A percentile compares a stretch with the other conserved stretches of the same genome.
Conservation (phyloP, 768 basidiomycete species). For the Cystobasidiopsis lactophilus region DNA sequence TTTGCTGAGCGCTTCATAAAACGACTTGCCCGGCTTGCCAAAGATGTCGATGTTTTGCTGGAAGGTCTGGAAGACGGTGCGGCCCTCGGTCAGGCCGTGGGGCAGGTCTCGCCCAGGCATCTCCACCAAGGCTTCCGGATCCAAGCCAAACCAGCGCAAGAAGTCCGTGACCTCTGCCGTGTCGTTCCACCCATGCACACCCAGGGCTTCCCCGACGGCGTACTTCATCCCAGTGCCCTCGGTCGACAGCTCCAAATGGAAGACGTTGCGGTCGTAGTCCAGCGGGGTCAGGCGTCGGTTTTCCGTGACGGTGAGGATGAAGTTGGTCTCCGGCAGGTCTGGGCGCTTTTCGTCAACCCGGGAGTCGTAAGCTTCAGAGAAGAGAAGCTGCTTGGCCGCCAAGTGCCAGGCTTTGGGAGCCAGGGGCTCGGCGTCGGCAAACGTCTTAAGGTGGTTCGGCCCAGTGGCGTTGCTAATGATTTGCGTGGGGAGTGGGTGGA, state of each 20-base stretch:
- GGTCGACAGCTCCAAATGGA: slow-evolving; percentile 92
- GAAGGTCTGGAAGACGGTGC: slow-evolving; percentile 82
- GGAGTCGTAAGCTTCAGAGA: slow-evolving; percentile 56
- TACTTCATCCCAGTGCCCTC: slow-evolving; percentile 82
- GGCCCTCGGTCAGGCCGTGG: slow-evolving; percentile 50
- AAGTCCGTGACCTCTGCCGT: slow-evolving; percentile 66
- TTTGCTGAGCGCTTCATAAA: slow-evolving; percentile 67
- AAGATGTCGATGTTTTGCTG: slow-evolving; percentile 95
- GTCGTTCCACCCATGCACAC: slow-evolving; percentile 96
- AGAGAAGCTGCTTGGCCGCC: slow-evolving; percentile 68
- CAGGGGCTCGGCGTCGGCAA: slow-evolving; percentile 38
- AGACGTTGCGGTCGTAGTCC: slow-evolving; percentile 95
- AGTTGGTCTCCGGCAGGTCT: slow-evolving; percentile 69
- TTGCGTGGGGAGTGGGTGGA: slow-evolving; percentile 37
- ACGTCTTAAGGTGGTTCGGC: slow-evolving; percentile 32
- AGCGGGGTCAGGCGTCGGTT: slow-evolving; percentile 82
- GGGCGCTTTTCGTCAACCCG: slow-evolving; percentile 33
- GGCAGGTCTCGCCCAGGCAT: slow-evolving; percentile 43
- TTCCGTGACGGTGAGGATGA: slow-evolving; percentile 76
- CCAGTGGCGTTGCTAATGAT: slow-evolving; percentile 33
- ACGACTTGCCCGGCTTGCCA: slow-evolving; percentile 84
- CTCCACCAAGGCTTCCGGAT: slow-evolving; percentile 54
- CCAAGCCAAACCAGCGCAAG: slow-evolving; percentile 74
- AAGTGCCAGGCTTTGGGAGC: slow-evolving; percentile 43
- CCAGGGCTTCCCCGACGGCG: slow-evolving; percentile 86